Evolutionary conservation across 768 basidiomycete genomes (phyloP).

Genomic region (Asterophora lycoperdoides): DNA sequence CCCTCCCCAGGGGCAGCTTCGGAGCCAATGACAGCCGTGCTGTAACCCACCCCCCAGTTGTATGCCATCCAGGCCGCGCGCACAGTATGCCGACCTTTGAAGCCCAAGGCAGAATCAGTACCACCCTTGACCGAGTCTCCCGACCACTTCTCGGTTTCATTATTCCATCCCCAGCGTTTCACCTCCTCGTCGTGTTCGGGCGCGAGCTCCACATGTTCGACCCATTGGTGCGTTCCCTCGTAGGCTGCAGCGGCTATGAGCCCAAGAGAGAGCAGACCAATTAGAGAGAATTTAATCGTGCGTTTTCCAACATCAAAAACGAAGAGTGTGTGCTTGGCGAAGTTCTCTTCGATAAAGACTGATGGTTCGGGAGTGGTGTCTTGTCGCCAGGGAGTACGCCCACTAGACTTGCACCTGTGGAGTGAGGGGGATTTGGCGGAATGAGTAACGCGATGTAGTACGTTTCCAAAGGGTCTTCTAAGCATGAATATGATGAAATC

Average conservation of each 20-base stretch:
- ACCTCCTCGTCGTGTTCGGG: conserved; percentile 49
- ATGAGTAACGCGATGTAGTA: conserved; percentile 1
- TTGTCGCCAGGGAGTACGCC: conserved; percentile 12
- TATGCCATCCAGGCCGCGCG: conserved; percentile 72
- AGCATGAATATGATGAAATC: conserved; percentile 12
- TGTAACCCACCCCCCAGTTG: conserved; percentile 54
- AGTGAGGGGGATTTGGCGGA: background rate
- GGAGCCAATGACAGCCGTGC: conserved; percentile 33
- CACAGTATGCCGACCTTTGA: conserved; percentile 54
- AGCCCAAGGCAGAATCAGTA: conserved; percentile 68
- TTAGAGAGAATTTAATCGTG: conserved; percentile 45
- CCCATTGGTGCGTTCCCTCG: conserved; percentile 58
- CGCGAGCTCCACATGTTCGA: conserved; percentile 50
- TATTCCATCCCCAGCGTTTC: conserved; percentile 64
- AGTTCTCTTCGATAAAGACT: conserved; percentile 23
- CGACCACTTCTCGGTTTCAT: conserved; percentile 59
- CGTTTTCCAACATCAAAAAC: conserved; percentile 43
- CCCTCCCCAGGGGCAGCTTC: conserved; percentile 31
- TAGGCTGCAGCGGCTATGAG: conserved; percentile 44
- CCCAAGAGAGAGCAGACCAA: conserved; percentile 41
- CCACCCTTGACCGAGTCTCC: conserved; percentile 50
- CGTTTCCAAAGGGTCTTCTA: conserved; percentile 4
- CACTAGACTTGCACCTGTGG: conserved; percentile 9
- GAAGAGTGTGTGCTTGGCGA: conserved; percentile 30
- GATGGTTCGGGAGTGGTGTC: conserved; percentile 16